Conservation (phyloP, 495 filamentous ascomycete species). For the Aspergillus ellipticus region DNA sequence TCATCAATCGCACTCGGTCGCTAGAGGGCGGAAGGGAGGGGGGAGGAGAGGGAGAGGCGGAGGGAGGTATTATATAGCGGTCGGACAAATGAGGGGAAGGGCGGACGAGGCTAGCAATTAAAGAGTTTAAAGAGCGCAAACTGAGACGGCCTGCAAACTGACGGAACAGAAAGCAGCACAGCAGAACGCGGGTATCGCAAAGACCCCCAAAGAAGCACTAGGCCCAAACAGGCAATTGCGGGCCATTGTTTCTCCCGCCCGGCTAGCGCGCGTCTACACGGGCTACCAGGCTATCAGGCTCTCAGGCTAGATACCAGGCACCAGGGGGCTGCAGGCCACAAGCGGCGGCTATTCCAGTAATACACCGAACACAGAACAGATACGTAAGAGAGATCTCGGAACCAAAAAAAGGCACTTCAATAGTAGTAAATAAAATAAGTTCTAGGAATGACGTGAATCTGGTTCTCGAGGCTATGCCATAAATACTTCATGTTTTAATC, state of each 20-base stretch:
- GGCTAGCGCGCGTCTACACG: slow-evolving; percentile 14
- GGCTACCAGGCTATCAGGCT: not conserved
- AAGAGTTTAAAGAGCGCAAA: slow-evolving; percentile 35
- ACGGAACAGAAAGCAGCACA: slow-evolving; percentile 32
- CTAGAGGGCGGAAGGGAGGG: slow-evolving; percentile 35
- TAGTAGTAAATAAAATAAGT: not conserved
- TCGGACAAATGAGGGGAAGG: slow-evolving; percentile 29
- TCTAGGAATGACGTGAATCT: slow-evolving; percentile 7
- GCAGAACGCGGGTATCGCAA: slow-evolving; percentile 37
- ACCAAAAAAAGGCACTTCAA: not conserved
- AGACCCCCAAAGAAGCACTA: slow-evolving; percentile 45
- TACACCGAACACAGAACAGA: no score
- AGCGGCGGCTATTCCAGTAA: no score
- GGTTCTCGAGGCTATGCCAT: slow-evolving; percentile 18
- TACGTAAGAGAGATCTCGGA: no score
- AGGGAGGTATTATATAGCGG: slow-evolving; percentile 31
- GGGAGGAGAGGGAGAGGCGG: slow-evolving; percentile 28
- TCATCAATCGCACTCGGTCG: slow-evolving; percentile 26
- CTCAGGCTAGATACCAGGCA: not conserved
- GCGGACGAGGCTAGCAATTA: slow-evolving; percentile 55
- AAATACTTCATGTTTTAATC: slow-evolving; percentile 25
- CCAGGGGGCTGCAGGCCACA: not conserved
- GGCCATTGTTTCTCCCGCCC: slow-evolving; percentile 28
- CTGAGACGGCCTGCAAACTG: slow-evolving; percentile 21
- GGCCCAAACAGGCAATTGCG: slow-evolving; percentile 31